Conservation (phyloP, 768 basidiomycete species). For the Galerina marginata region DNA sequence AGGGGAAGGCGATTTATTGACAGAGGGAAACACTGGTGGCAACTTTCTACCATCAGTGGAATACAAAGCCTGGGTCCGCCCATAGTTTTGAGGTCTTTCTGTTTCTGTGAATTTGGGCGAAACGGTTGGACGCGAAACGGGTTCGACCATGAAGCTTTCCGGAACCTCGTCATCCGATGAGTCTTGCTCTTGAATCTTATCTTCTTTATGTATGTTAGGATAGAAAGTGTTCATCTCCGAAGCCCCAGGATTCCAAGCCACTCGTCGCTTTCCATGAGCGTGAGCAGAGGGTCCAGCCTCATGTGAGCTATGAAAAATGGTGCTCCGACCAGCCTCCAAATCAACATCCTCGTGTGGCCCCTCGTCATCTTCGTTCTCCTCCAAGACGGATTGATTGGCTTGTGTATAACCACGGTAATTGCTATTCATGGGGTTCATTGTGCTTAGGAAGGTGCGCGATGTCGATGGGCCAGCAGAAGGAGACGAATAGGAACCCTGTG, state of each 20-base stretch:
- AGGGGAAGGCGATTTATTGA: conserved; percentile 32
- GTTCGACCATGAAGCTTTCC: conserved; percentile 86
- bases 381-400: conserved; percentile 70
- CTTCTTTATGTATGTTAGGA: conserved; percentile 76
- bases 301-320: conserved; percentile 37
- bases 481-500: conserved; percentile 43
- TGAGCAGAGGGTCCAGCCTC: conserved; percentile 35
- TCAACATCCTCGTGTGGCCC: conserved; percentile 54
- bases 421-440: conserved; percentile 82
- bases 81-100: conserved; percentile 23
- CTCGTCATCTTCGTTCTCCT: conserved; percentile 71
- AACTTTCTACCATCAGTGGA: conserved; percentile 41
- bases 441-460: conserved; percentile 80
- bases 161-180: conserved; percentile 86
- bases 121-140: conserved; percentile 48
- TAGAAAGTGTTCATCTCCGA: conserved; percentile 64
- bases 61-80: conserved; percentile 56
- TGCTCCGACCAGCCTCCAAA: conserved; percentile 66
- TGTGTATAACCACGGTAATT: conserved; percentile 77
- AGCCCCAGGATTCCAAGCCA: conserved; percentile 61
- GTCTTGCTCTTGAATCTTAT: conserved; percentile 62
- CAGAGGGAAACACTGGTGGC: conserved; percentile 32
- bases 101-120: conserved; percentile 31
- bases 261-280: conserved; percentile 54
- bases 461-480: conserved; percentile 49